Percentiles rank a stretch among this genome's conserved stretches.
Conservation (phyloP, 2,329 filamentous ascomycete genomes). For the Aspergillus luchuensis region DNA sequence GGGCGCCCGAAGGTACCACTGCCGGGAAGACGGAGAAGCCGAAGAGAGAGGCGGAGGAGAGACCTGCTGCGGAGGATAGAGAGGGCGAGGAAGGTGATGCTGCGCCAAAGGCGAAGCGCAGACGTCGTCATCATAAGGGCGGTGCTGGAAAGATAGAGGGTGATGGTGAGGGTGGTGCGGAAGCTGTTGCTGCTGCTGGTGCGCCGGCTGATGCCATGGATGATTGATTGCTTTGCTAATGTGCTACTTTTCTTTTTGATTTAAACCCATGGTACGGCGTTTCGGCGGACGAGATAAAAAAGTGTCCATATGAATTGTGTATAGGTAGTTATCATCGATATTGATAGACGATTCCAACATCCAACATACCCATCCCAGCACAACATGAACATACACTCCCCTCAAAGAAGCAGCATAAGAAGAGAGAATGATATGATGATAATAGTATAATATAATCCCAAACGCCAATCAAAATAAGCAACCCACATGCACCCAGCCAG, state of each 20-base stretch:
- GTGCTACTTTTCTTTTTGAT: not conserved
- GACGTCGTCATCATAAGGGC: conserved; percentile 39
- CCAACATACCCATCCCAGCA: not conserved
- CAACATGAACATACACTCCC: not conserved
- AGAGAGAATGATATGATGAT: not conserved
- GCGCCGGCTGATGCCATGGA: conserved; percentile 21
- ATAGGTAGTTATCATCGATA: conserved; percentile 1
- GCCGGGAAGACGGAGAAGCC: conserved; percentile 24
- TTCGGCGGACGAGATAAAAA: conserved; percentile 32
- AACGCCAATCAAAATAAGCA: conserved; percentile 1
- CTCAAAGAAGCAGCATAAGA: not conserved
- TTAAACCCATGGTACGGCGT: conserved; percentile 32
- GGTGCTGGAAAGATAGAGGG: conserved; percentile 22
- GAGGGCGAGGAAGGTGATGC: conserved; percentile 23
- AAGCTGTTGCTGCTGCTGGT: conserved; percentile 14
- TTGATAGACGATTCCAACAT: not conserved
- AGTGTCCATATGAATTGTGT: conserved; percentile 21
- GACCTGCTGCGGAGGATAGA: conserved; percentile 24
- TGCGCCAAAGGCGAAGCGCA: conserved; percentile 37
- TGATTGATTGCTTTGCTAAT: conserved; percentile 11
- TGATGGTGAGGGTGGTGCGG: conserved; percentile 15
- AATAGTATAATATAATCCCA: not conserved
- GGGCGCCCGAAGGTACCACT: conserved; percentile 19
- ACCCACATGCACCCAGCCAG: conserved; percentile 5
- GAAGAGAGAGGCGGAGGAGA: conserved; percentile 21